Conservation (phyloP, 768 basidiomycete species). For the Agrocybe pediades region DNA sequence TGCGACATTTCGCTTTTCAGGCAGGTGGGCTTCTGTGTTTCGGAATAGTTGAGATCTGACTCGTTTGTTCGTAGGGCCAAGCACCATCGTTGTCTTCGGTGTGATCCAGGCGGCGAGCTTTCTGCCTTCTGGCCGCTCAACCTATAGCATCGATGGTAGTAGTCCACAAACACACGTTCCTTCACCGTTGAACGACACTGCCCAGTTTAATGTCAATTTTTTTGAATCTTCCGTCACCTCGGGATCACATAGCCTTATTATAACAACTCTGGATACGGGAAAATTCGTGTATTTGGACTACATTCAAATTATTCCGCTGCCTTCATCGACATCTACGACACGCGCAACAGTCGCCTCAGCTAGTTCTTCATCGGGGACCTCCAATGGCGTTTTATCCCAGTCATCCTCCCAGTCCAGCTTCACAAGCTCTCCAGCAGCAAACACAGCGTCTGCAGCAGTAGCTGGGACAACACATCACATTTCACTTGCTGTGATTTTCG, state of each 20-base stretch:
- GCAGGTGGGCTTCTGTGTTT: too few species aligned
- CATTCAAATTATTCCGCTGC: too few species aligned
- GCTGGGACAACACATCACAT: background rate
- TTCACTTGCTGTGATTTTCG: background rate
- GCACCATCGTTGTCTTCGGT: background rate
- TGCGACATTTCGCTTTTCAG: too few species aligned
- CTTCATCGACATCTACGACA: too few species aligned
- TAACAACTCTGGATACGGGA: background rate
- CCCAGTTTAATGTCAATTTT: background rate
- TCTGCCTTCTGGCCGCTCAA: background rate
- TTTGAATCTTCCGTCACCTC: background rate
- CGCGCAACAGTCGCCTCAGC: too few species aligned
- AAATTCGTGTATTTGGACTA: background rate
- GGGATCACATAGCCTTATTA: background rate
- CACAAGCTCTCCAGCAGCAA: background rate
- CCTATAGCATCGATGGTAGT: background rate
- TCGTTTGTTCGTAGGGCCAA: background rate
- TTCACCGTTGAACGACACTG: background rate
- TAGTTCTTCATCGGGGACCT: too few species aligned
- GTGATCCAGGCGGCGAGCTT: background rate
- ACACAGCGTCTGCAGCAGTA: background rate
- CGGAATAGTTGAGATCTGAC: background rate
- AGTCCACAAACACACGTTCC: background rate
- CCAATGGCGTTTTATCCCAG: background rate
- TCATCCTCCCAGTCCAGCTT: background rate